Percentiles rank a stretch among this genome's conserved stretches.
Evolutionary conservation across 1,139 yeast species (phyloP).

Genomic region (Arxiozyma bovina): DNA sequence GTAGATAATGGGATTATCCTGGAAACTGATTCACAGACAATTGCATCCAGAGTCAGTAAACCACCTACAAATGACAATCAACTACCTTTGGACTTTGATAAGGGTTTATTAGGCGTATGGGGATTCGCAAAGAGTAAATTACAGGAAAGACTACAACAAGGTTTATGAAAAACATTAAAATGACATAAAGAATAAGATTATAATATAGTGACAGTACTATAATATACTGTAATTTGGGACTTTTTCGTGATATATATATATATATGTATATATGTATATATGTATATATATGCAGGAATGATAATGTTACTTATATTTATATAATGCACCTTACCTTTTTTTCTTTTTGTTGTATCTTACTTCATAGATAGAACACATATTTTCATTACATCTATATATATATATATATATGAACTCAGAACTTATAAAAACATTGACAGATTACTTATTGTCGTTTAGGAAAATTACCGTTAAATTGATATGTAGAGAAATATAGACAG

Average conservation of each 20-base stretch:
- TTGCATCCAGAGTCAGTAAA: conserved; percentile 81
- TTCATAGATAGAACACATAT: too few relatives aligned
- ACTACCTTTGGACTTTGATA: conserved; percentile 74
- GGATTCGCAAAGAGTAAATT: conserved; percentile 82
- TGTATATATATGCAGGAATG: too few relatives aligned
- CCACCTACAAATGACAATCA: conserved; percentile 64
- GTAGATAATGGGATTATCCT: conserved; percentile 86
- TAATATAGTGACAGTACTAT: not conserved
- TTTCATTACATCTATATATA: not conserved
- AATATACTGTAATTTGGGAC: not conserved
- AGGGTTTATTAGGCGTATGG: conserved; percentile 80
- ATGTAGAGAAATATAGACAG: not conserved
- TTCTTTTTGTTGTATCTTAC: too few relatives aligned
- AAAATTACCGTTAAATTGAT: too few relatives aligned
- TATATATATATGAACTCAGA: too few relatives aligned
- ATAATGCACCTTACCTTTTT: not conserved
- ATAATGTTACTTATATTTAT: too few relatives aligned
- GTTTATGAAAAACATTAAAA: conserved; percentile 27
- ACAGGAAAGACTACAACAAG: conserved; percentile 77
- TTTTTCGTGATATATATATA: not conserved
- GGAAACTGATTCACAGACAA: conserved; percentile 80
- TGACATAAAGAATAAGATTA: not conserved
- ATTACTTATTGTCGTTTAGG: not conserved
- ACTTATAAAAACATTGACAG: too few relatives aligned
- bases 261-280: too few relatives aligned